Percentiles rank a stretch among this genome's conserved stretches.
phyloP scores from a whole-genome alignment of 1,284 basidiomycete genomes.

The Xerocomus minutiporus region DNA sequence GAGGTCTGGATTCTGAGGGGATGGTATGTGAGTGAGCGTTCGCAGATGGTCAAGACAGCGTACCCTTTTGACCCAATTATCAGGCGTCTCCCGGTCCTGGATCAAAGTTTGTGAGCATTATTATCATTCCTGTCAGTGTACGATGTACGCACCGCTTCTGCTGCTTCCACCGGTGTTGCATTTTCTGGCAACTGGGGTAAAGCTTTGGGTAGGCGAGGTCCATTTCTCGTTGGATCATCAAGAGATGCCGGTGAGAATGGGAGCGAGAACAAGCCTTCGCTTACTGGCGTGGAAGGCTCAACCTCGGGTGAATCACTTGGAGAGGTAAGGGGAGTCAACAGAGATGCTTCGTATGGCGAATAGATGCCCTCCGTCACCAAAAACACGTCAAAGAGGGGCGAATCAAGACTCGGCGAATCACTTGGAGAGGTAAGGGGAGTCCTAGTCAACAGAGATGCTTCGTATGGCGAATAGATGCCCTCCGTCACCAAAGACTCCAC shows the following conservation, averaged over 20 bases:
- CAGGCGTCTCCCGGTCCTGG: slow-evolving; percentile 38
- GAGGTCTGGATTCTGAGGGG: slow-evolving; percentile 19
- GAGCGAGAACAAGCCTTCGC: slow-evolving; percentile 6
- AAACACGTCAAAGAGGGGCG: background rate
- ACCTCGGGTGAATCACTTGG: slow-evolving; percentile 1
- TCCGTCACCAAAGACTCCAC: background rate
- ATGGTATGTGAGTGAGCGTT: background rate
- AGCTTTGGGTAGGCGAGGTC: slow-evolving; percentile 15
- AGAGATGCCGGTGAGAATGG: slow-evolving; percentile 20
- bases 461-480: background rate
- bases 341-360: background rate
- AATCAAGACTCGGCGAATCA: background rate
- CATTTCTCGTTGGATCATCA: slow-evolving; percentile 16
- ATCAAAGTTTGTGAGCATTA: background rate
- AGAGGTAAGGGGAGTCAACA: slow-evolving; percentile 12
- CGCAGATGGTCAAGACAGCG: background rate
- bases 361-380: background rate
- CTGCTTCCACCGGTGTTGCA: slow-evolving; percentile 16
- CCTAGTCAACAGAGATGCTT: slow-evolving; percentile 1
- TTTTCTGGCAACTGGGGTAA: slow-evolving; percentile 22
- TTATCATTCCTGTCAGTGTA: background rate
- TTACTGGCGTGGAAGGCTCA: background rate
- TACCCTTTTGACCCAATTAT: slow-evolving; percentile 42
- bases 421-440: slow-evolving; percentile 6
- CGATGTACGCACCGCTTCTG: slow-evolving; percentile 14